Base-by-base conservation (phyloP, 495 filamentous ascomycete genomes). In the Penicillium canariense region DNA sequence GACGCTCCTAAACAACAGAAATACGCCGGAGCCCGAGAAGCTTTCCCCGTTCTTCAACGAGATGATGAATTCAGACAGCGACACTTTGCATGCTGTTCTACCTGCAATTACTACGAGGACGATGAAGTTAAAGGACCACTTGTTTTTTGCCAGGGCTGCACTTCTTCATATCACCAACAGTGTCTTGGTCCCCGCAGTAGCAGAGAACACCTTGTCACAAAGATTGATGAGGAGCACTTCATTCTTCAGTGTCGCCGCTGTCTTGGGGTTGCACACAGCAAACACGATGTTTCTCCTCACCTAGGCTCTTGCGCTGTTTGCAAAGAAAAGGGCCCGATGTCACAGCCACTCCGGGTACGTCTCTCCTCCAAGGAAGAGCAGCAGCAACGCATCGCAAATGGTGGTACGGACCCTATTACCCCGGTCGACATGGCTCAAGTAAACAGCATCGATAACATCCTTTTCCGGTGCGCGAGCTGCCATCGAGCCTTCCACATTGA, bases 151-250 rank as follows among this genome's bases (percentile, higher is more conserved):
- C 95, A 99, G 67, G 93, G 95, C 17, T 99, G 95, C 67, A 89
- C 84, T 3, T 77, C 82, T 20, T 77, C 87, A 0, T 96, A 89
- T 57, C 95, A 99, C 62, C 86, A 88, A 60, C 63, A 59, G 28
- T 99, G 95, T 64, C 76, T 99, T 12, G 90, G 91, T 17, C 67
- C 74, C n/a, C 84, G 93, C 15, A 80, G 73, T 27, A 67, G 58
- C 10, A 80, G 95, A 38, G 90, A 96, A 5, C 94, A 97, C 70
- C 75, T 93, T n/a, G 90, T 95, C 22, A 97, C 94, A n/a, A 97
- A 96, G 67, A 75, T 97, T 43, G 83, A 73, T 4, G 73, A 84
- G 4, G 84, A 86, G 12, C 74, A 87, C 14, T 97, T 94, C 60
- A 85, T 97, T 34, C 73, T 97, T 31, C 95, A 99, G 66, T 99